Conservation (phyloP, 306 rosid species). For the Begonia masoniana region DNA sequence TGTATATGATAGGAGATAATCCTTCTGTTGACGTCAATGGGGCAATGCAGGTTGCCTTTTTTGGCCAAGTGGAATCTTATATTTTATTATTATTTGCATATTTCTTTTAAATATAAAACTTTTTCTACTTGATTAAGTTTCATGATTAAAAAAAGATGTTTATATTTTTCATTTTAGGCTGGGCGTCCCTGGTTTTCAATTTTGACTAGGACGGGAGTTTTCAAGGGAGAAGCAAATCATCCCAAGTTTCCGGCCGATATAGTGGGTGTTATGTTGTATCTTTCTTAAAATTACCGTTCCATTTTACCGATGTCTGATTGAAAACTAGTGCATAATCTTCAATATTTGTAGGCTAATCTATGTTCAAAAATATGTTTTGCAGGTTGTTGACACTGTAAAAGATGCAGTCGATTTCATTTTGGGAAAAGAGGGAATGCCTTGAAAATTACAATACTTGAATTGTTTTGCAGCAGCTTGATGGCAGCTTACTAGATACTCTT, state of each 20-base stretch:
- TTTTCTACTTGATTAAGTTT: neutral
- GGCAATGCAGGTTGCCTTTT: constrained; percentile 49
- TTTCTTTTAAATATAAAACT: too few relatives aligned
- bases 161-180: constrained; percentile 30
- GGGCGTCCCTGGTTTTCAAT: constrained; percentile 97
- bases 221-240: constrained; percentile 77
- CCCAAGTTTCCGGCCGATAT: constrained; percentile 27
- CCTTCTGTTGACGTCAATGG: constrained; percentile 83
- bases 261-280: constrained; percentile 4
- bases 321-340: neutral
- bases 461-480: too few relatives aligned
- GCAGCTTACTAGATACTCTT: too few relatives aligned
- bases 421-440: constrained; percentile 14
- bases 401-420: constrained; percentile 30
- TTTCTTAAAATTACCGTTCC: neutral
- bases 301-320: neutral
- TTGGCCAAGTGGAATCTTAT: neutral
- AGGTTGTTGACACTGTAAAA: constrained; percentile 28
- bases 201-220: constrained; percentile 84
- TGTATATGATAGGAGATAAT: constrained; percentile 94
- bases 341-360: neutral
- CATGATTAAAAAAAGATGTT: neutral
- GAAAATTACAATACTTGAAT: neutral
- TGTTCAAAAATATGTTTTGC: neutral
- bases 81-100: too few relatives aligned